Evolutionary conservation across 1,284 basidiomycete genomes (phyloP), one percentile per base, ranked within the genome.

Genomic region (Sutorius eximius): DNA sequence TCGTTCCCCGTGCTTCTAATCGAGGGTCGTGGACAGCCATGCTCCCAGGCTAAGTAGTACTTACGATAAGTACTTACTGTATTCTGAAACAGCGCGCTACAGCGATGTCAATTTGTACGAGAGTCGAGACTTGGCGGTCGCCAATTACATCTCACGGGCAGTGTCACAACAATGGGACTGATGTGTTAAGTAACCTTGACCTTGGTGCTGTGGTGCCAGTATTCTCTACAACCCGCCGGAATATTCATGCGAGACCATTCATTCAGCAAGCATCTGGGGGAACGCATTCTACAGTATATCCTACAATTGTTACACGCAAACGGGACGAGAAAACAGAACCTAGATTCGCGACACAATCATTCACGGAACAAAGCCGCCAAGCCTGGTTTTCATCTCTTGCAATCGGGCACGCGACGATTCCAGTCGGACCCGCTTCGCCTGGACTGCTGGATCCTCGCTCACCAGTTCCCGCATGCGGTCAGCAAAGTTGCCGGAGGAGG

Each of bases 371-470:
- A 70, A 66, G 43, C 47, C 54, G 40, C 51, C 46, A 13, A 81
- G 56, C 48, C 59, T 70, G 24, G 45, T 50, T 53, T 69, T 73
- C 57, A 82, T 80, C 45, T 71, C 67, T 27, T 62, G 52, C 12
- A 82, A 62, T 22, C 70, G 61, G 12, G 5, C 48, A 24, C 61
- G 62, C 51, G 45, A 16, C 16, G 64, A 59, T 40, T 70, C 59
- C 50, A 82, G 62, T 15, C 56, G 49, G 20, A 32, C 43, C 10
- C 81, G 71, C 42, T 59, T 63, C 9, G 42, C 57, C 33, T 63
- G 66, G 1, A 73, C 62, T 0, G 42, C 59, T 1, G 78, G 74
- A 57, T 82, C 78, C 58, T 83, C 82, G 15, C 62, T 64, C 15
- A 83, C 63, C 15, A 82, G 63, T 24, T 70, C 65, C 27, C 59